Base-by-base conservation (phyloP, 768 basidiomycete species). In the Xerocomus brunneocitrinus region DNA sequence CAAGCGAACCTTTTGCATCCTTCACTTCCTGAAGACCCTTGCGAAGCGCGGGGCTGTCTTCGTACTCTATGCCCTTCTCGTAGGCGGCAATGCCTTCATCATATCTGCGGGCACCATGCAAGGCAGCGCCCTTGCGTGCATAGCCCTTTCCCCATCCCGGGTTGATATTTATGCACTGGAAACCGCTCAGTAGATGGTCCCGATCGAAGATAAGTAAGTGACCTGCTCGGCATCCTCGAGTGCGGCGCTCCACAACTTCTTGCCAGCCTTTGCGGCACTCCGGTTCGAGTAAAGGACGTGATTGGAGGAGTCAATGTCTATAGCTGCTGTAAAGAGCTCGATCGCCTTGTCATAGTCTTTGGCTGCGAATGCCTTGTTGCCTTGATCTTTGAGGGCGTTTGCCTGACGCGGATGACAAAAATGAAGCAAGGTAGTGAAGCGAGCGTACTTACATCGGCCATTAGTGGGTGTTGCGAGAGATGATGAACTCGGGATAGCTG, bases 311-410 rank as follows among this genome's bases (percentile, higher is more conserved):
- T 97, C 93, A 61, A 95, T 62, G 44, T 78, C 82, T 66, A 98
- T 89, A 19, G 90, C 95, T 64, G 91, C 79, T 4, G 82, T 77
- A 71, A 91, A 92, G 45, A 88, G 74, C 65, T 87, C 80, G 75
- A 91, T 89, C 7, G 95, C 94, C 62, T 79, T 83, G 74, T 91
- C 85, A 73, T 90, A 97, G 62, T 97, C 83, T 69, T 93, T 97
- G 51, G 91, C 91, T 36, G 89, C 78, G 73, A 98, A 98, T 22
- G 95, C 93, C 66, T 94, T 93, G 79, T 98, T 98, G 64, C 94
- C 95, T 66, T 83, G 83, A 66, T 91, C 89, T 76, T 98, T 98
- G 59, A 97, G 76, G 55, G 82, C 74, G 67, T 77, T 75, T 45
- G 74, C 76, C 79, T 80, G 39, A 42, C 9, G 32, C 47, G 25